These are phyloP conservation scores for Colletotrichum costaricense DNA, from an alignment of 2,329 filamentous ascomycete species.

Conservation along the genomic window DNA sequence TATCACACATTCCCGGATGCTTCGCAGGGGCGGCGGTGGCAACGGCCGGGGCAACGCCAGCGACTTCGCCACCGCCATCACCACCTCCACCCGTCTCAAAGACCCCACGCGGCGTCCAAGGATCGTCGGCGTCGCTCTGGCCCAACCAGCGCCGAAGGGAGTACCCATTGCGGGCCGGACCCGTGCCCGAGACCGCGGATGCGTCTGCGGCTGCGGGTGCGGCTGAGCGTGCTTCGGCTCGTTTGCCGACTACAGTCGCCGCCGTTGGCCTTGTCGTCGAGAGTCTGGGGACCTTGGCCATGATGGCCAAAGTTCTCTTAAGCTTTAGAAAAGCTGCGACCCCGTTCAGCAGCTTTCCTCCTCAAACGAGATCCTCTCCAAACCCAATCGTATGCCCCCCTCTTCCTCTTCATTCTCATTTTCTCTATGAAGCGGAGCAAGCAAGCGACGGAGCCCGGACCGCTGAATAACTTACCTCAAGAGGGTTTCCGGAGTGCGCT, in stretches of 20 bases:
- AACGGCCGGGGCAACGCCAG: neutral
- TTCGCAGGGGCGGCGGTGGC: neutral
- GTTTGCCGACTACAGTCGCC: neutral
- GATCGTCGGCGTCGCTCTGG: neutral
- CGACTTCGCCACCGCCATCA: neutral
- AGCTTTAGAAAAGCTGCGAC: neutral
- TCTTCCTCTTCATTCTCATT: neutral
- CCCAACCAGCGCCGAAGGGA: neutral
- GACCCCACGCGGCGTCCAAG: neutral
- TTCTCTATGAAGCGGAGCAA: neutral
- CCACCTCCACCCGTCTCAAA: neutral
- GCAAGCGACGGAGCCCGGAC: too few species aligned
- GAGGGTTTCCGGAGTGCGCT: neutral
- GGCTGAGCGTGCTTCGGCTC: neutral
- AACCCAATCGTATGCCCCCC: neutral
- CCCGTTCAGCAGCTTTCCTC: neutral
- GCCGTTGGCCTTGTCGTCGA: neutral
- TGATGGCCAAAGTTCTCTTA: neutral
- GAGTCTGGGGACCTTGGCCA: neutral
- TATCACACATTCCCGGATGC: neutral
- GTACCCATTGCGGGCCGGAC: neutral
- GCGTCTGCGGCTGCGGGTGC: neutral
- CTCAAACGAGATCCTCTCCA: neutral
- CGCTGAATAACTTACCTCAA: neutral
- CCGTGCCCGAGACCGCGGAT: neutral